Evolutionary conservation across 1,139 yeast species (phyloP).

Genomic region (Suhomyces chickasaworum): DNA sequence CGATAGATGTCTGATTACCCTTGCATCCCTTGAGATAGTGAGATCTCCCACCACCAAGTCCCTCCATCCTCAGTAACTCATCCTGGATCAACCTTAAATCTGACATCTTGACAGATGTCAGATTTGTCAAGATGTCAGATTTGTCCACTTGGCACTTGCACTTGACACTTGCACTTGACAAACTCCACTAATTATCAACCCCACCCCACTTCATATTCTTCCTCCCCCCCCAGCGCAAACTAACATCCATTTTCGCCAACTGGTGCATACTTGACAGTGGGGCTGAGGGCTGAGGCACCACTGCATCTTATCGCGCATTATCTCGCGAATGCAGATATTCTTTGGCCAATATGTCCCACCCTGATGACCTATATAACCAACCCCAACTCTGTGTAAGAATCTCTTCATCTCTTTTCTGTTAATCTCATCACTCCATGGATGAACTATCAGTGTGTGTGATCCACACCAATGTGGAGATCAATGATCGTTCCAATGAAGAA

Average conservation of each 20-base stretch:
- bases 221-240: neutral
- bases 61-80: neutral
- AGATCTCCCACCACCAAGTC: too few species aligned
- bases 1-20: neutral
- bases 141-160: too few species aligned
- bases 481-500: conserved; percentile 20
- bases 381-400: neutral
- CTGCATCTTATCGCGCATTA: neutral
- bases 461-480: conserved; percentile 18
- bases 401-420: too few species aligned
- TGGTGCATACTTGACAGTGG: neutral
- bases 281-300: neutral
- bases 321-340: neutral
- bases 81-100: too few species aligned
- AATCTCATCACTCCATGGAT: conserved; percentile 5
- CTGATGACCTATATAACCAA: neutral
- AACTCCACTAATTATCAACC: neutral
- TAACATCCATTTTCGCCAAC: neutral
- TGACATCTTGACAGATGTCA: too few species aligned
- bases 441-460: conserved; percentile 8
- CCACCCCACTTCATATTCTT: neutral
- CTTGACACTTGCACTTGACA: too few species aligned
- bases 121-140: too few species aligned
- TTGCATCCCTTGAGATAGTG: too few species aligned
- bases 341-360: neutral